Base-by-base conservation (phyloP, 352 stramenopile genomes). In the Thraustochytrium sp. region DNA sequence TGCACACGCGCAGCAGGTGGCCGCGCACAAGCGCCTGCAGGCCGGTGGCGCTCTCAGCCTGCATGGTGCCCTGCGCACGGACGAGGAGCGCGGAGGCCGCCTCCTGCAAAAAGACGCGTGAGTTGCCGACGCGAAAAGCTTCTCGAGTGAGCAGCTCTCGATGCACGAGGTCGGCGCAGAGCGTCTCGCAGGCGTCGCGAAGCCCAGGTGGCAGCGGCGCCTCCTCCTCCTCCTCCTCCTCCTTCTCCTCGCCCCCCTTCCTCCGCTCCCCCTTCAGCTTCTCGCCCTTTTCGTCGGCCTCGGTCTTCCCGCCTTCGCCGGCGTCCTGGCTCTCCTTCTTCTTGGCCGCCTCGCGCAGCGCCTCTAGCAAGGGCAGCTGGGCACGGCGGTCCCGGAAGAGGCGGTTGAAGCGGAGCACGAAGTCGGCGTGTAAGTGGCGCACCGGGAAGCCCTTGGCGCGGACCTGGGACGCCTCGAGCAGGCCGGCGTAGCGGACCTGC, bases 361-460 rank as follows among this genome's bases (percentile, higher is more conserved):
- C n/a, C 48, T 55, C n/a, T 55, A n/a, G 48, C 59, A 46, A 38
- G 18, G 36, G 34, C 29, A 11, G 40, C 16, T 13, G 26, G 26
- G 23, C 59, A 31, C 34, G 42, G 23, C 34, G 16, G 26, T 49
- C 40, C 4, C 42, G 40, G 46, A 72, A 48, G 36, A 72, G 40
- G 8, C 40, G 8, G 42, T 46, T 5, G 26, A 72, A 72, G 36
- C 59, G 23, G 26, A 16, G 36, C 40, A 72, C 8, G 31, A 72
- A 72, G 36, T 44, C 59, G 13, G 59, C 59, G 40, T 72, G 59
- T 26, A 49, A 18, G 59, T 72, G 76, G 16, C 88, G 75, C 18
- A 91, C 86, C 23, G 88, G 88, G 78, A 88, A 91, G n/a, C 88
- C 87, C 40, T 85, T 54, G 48, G 87, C 85, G 5, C 86, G 64